Evolutionary conservation across 306 rosid genomes (phyloP).

Genomic region (Mucuna pruriens): DNA sequence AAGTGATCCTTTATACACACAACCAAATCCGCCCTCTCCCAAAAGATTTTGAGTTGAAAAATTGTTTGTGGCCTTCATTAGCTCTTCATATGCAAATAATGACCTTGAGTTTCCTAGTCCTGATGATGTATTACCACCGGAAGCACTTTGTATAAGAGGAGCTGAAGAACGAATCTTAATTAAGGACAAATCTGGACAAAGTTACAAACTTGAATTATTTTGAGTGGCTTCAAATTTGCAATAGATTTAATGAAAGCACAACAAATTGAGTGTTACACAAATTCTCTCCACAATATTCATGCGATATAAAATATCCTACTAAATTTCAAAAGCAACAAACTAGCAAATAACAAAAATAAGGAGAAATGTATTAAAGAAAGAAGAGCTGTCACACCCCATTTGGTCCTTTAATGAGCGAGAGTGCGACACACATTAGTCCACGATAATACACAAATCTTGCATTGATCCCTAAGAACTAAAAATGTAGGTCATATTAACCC

Average conservation of each 20-base stretch:
- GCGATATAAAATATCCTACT: too few relatives aligned
- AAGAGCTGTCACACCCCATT: not conserved
- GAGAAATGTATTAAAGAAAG: not conserved
- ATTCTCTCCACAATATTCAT: not conserved
- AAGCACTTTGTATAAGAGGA: not conserved
- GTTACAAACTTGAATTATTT: not conserved
- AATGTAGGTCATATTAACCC: not conserved
- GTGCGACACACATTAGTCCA: not conserved
- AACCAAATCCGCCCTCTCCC: slow-evolving; percentile 27
- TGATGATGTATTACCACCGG: not conserved
- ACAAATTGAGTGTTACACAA: not conserved
- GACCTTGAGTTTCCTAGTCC: not conserved
- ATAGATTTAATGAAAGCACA: not conserved
- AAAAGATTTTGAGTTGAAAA: slow-evolving; percentile 63
- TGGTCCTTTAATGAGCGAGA: not conserved
- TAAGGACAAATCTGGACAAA: not conserved
- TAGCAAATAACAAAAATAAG: not conserved
- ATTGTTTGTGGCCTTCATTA: slow-evolving; percentile 58
- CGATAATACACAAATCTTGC: not conserved
- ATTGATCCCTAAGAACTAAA: not conserved
- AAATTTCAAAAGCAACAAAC: not conserved
- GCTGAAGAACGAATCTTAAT: not conserved
- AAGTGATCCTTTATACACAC: slow-evolving; percentile 12
- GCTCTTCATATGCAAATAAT: slow-evolving; percentile 44
- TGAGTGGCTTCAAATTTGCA: not conserved